Base-by-base conservation (phyloP, 2,329 filamentous ascomycete genomes). In the Stagonosporopsis chrysanthemi region DNA sequence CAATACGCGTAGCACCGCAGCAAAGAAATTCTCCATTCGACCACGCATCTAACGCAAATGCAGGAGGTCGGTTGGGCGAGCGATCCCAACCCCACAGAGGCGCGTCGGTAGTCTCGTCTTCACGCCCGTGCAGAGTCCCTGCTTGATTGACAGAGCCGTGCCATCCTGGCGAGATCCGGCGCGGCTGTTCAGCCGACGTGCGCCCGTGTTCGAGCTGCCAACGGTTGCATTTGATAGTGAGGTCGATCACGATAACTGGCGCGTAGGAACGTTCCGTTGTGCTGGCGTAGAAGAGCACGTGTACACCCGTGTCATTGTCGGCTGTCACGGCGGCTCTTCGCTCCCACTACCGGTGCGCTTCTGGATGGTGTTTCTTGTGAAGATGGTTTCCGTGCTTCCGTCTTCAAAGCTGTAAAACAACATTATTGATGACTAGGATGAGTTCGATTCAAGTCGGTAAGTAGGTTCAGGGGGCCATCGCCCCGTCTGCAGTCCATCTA, bases 71-170 rank as follows among this genome's bases (percentile, higher is more conserved):
- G 43, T 52, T 24, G 29, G 24, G 36, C n/a, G 22, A 26, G 38
- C 47, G 29, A 24, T 49, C 52, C 24, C 17, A 42, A 31, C 47
- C 53, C 42, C 47, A 47, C 53, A 41, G 19, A 35, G 23, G 35
- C 41, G 46, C 36, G 41, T 46, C 36, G 40, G 38, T 31, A 44
- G 38, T 24, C 24, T 2, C 36, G 41, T 40, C 8, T 12, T 50
- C 41, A 29, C 35, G 49, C 44, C 52, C 49, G 38, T 44, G 54
- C 54, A 33, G 48, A 45, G 46, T 49, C 45, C 52, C 52, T 56
- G 41, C 40, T 5, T 33, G 31, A 33, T 33, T 33, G 31, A 33
- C 26, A 48, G 31, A 38, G 29, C 48, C 55, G 55, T 58, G 56
- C 44, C 56, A 53, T 53, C 39, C 44, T 52, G 39, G 44, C 29